Evolutionary conservation across 768 basidiomycete species (phyloP).

Genomic region (Lactarius indigo): DNA sequence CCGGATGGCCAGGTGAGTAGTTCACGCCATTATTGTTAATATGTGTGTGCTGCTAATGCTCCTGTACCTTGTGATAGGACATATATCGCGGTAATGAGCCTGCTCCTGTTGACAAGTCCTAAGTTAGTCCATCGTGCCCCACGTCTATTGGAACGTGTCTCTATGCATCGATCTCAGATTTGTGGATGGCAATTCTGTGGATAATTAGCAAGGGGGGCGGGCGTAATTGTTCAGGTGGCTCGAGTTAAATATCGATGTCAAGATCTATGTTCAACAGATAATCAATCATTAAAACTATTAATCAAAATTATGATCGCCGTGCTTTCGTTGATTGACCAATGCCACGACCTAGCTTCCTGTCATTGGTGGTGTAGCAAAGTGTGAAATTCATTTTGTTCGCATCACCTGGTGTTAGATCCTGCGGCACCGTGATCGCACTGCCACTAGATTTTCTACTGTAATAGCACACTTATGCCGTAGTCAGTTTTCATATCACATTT

Average conservation of each 20-base stretch:
- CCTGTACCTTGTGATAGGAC: slow-evolving; percentile 9
- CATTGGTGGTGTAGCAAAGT: neutral
- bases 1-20: slow-evolving; percentile 7
- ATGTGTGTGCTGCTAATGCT: neutral
- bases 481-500: too few species aligned
- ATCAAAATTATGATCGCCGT: neutral
- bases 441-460: too few species aligned
- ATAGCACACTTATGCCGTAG: too few species aligned
- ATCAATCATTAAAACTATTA: neutral
- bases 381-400: neutral
- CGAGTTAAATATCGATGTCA: neutral
- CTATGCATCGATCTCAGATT: neutral
- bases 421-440: neutral
- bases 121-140: neutral
- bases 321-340: neutral
- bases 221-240: neutral
- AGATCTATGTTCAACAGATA: too few species aligned
- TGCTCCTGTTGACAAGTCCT: neutral
- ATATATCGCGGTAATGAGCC: neutral
- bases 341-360: neutral
- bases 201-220: neutral
- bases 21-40: neutral
- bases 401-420: neutral
- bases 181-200: neutral
- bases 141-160: neutral